phyloP scores from a whole-genome alignment of 805 yeast genomes.

The Candida schatavii region DNA sequence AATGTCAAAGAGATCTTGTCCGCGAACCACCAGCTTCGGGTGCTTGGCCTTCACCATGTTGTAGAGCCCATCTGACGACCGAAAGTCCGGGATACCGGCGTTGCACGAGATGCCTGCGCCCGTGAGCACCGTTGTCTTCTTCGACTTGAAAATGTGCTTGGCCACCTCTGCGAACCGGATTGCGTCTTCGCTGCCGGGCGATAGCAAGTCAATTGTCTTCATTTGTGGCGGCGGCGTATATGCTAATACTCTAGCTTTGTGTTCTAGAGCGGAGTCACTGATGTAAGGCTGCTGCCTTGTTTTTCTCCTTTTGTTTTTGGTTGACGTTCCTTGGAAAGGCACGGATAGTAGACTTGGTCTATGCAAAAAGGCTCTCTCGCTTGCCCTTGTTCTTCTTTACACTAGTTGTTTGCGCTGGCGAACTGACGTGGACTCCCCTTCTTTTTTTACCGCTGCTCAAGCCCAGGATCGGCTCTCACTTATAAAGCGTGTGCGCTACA shows the following conservation, averaged over 20 bases:
- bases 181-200: conserved; percentile 24
- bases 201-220: conserved; percentile 28
- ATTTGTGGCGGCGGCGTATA: too few species aligned
- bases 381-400: background rate
- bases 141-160: conserved; percentile 47
- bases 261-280: too few species aligned
- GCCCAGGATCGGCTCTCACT: too few species aligned
- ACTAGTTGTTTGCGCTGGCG: background rate
- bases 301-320: background rate
- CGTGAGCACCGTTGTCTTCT: conserved; percentile 66
- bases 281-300: too few species aligned
- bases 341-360: too few species aligned
- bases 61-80: conserved; percentile 82
- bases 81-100: conserved; percentile 96
- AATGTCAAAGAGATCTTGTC: conserved; percentile 89
- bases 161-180: conserved; percentile 39
- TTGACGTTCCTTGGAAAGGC: too few species aligned
- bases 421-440: background rate
- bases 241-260: too few species aligned
- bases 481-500: conserved; percentile 2
- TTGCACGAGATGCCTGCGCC: conserved; percentile 98
- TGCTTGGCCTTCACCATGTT: conserved; percentile 62
- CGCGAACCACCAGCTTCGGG: conserved; percentile 65
- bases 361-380: too few species aligned
- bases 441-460: too few species aligned